Evolutionary conservation across 2,329 filamentous ascomycete genomes (phyloP), one percentile per base, ranked within the genome.

Genomic region (Knoxdaviesia capensis): DNA sequence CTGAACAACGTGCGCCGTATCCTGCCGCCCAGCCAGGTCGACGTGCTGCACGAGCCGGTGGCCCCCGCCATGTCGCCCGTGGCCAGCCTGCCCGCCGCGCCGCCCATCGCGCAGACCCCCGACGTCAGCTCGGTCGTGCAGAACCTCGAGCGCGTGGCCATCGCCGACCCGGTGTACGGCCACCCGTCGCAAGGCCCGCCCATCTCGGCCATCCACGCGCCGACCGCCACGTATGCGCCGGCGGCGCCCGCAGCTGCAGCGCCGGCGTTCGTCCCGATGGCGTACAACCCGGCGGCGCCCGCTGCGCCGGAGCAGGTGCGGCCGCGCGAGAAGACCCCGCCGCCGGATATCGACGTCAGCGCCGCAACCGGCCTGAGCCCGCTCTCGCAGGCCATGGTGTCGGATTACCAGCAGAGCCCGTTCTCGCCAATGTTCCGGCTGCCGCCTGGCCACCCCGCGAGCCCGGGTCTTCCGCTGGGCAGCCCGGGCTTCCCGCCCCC

Each of bases 251-350:
- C 56, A 33, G 46, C 47, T 11, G 50, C 48, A 9, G 43, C 49
- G 2, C 34, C 50, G 33, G 40, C 52, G 50, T 78, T 76, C 49
- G 64, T 59, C 6, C 77, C 78, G 0, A 74, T 83, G 61, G 71
- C 79, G 3, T 87, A 87, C 54, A 87, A 87, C 53, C 82, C 82
- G 3, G 81, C 82, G 1, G 80, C 81, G 1, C 82, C 82, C 5
- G 68, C 80, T 0, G 79, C 80, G 0, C 80, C 81, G 1, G 81
- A 87, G 55, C 65, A 71, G 28, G 74, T 86, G 41, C 64, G 69
- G 20, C 73, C 82, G 54, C 69, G 82, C 39, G 82, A 87, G 56
- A 86, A 59, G 66, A 88, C 82, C 0, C 82, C 81, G 2, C 81
- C 82, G 4, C 79, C 78, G 4, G 71, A 77, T 33, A 81, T 86